Evolutionary conservation across 352 stramenopile genomes (phyloP).

Genomic region (Globisporangium alternatum): DNA sequence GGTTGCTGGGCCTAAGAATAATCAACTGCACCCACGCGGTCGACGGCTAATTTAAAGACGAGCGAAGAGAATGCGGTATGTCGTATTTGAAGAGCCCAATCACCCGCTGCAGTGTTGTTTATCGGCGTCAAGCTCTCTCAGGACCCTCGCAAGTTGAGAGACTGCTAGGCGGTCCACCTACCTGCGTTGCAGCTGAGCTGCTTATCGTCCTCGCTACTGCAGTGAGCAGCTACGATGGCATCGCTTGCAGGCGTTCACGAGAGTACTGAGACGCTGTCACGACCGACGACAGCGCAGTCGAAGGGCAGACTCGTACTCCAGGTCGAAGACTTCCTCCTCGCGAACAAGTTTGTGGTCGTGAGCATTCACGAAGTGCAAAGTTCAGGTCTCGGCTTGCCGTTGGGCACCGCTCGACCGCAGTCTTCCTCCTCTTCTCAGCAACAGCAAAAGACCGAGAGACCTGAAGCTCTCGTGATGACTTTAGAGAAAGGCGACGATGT

Average conservation of each 20-base stretch:
- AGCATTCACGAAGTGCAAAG: conserved; percentile 35
- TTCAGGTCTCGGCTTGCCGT: neutral
- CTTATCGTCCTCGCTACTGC: neutral
- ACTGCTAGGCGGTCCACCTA: neutral
- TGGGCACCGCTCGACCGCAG: conserved; percentile 4
- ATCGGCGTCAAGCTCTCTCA: neutral
- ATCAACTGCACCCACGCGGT: too few relatives aligned
- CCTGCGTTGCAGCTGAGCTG: neutral
- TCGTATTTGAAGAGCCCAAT: neutral
- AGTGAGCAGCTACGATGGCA: conserved; percentile 1
- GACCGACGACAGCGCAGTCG: conserved; percentile 7
- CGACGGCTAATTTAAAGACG: neutral
- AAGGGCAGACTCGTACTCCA: conserved; percentile 32
- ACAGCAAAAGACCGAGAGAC: neutral
- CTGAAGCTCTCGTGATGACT: neutral
- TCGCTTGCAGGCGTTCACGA: neutral
- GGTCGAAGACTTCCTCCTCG: conserved; percentile 30
- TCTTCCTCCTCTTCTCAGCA: neutral
- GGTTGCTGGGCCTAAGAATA: conserved; percentile 3
- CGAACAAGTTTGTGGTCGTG: conserved; percentile 32
- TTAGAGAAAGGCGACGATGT: neutral
- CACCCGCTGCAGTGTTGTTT: neutral
- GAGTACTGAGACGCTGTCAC: neutral
- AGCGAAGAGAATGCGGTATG: too few relatives aligned
- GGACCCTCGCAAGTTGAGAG: neutral